Base-by-base conservation (phyloP, 2,329 filamentous ascomycete genomes). In the Pseudogymnoascus sp. region DNA sequence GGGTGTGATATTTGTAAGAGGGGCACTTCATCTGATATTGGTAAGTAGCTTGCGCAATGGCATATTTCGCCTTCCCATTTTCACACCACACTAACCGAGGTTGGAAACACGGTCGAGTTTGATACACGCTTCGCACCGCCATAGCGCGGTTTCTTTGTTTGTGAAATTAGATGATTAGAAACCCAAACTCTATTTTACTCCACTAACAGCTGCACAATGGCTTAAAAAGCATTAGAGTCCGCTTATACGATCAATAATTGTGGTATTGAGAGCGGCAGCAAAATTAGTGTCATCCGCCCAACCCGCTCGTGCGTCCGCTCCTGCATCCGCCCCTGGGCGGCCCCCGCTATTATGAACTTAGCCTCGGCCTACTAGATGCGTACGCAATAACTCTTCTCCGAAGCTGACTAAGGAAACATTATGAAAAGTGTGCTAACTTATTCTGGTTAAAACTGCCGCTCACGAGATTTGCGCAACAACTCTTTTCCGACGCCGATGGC, bases 301-400 rank as follows among this genome's bases (percentile, higher is more conserved):
- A 14, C 49, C 49, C 49, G 49, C 49, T 33, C 49, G 28, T 55
- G 49, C 49, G 28, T 55, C 49, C 49, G 49, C 49, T 33, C 49
- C 9, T 55, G 49, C 49, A 55, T 55, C n/a, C 49, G 49, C n/a
- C 49, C 49, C 28, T 19, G n/a, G n/a, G 11, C 25, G 14, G 25
- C 23, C 45, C 8, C 23, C 25, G 23, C 45, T 52, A 16, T 41
- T 11, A 30, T 16, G 8, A 33, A 4, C 28, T 30, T 22, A 19
- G 28, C 49, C 9, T 52, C n/a, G n/a, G 28, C 9, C 49, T 28
- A 55, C 49, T 33, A 19, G 19, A 19, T 55, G 5, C n/a, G 49
- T 2, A 19, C 28, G 28, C 28, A 55, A 55, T 19, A 55, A 33
- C 28, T 33, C 11, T 55, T 55, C 3, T 16, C 49, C 49, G 49